Evolutionary conservation across 371 early-diverging fungal genomes (phyloP).

Genomic region (Coemansia sp.): DNA sequence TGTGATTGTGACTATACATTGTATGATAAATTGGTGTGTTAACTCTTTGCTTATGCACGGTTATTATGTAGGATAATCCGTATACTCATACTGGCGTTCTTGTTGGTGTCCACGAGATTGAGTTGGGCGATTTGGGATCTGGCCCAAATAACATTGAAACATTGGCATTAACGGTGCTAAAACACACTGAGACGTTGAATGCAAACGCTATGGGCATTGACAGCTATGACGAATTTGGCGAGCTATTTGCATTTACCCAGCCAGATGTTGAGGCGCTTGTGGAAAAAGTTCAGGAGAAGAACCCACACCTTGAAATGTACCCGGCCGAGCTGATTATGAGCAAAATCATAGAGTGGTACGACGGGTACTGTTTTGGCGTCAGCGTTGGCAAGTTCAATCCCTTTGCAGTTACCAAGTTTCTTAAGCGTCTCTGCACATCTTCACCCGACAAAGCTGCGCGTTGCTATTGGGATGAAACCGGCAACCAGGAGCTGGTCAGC

Average conservation of each 20-base stretch:
- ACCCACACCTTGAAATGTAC: neutral
- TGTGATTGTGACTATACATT: neutral
- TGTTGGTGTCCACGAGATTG: slow-evolving; percentile 5
- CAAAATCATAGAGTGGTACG: slow-evolving; percentile 4
- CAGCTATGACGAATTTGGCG: neutral
- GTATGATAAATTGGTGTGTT: neutral
- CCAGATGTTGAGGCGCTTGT: neutral
- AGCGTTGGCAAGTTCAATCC: neutral
- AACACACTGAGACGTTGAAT: neutral
- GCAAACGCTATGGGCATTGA: neutral
- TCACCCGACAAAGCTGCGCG: neutral
- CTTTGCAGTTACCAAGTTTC: too few species aligned
- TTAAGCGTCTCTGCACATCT: neutral
- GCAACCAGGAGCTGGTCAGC: neutral
- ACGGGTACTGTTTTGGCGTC: slow-evolving; percentile 1
- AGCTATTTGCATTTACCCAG: neutral
- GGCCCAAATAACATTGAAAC: slow-evolving; percentile 3
- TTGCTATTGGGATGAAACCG: neutral
- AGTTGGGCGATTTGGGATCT: neutral
- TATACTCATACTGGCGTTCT: neutral
- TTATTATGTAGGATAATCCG: neutral
- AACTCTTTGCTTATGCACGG: neutral
- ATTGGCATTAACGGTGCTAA: neutral
- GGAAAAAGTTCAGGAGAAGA: too few species aligned
- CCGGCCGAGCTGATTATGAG: neutral